Percentiles rank a stretch among this genome's conserved stretches.
Evolutionary conservation across 495 filamentous ascomycete species (phyloP).

Genomic region (Aspergillus taichungensis): DNA sequence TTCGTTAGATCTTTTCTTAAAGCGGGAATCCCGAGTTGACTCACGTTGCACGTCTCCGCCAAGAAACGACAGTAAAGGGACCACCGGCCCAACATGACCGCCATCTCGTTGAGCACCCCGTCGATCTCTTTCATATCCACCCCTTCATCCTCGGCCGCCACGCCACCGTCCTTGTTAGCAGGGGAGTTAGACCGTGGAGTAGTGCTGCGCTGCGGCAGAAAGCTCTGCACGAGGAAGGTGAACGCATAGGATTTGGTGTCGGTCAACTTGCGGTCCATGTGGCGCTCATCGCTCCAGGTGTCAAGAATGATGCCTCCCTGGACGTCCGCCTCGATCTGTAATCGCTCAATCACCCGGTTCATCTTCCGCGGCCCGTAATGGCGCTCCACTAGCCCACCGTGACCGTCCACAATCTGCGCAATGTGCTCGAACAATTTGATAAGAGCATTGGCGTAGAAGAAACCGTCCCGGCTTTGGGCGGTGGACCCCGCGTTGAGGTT

Average conservation of each 20-base stretch:
- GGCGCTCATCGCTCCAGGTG: conserved; percentile 86
- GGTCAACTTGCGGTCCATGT: conserved; percentile 73
- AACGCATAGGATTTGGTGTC: conserved; percentile 97
- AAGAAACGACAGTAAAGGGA: conserved; percentile 86
- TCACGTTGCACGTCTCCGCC: conserved; percentile 70
- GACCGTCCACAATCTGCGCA: conserved; percentile 87
- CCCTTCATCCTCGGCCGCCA: conserved; percentile 68
- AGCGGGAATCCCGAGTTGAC: too few species aligned
- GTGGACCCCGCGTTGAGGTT: conserved; percentile 60
- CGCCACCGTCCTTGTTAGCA: conserved; percentile 43
- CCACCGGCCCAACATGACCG: conserved; percentile 88
- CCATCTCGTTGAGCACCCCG: conserved; percentile 73
- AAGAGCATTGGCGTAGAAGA: conserved; percentile 87
- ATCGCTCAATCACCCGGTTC: conserved; percentile 87
- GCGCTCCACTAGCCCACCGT: conserved; percentile 79
- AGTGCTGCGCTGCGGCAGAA: conserved; percentile 57
- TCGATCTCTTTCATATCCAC: conserved; percentile 95
- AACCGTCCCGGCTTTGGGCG: conserved; percentile 56
- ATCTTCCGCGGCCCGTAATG: conserved; percentile 90
- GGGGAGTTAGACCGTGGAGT: conserved; percentile 55
- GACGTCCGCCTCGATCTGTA: conserved; percentile 90
- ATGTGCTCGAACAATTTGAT: conserved; percentile 96
- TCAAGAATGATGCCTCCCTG: conserved; percentile 97
- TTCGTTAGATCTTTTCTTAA: conserved; percentile 15
- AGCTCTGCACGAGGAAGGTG: conserved; percentile 92